These are phyloP conservation scores for Orbilia oligospora DNA, from an alignment of 2,329 filamentous ascomycete genomes.

Conservation along the genomic window DNA sequence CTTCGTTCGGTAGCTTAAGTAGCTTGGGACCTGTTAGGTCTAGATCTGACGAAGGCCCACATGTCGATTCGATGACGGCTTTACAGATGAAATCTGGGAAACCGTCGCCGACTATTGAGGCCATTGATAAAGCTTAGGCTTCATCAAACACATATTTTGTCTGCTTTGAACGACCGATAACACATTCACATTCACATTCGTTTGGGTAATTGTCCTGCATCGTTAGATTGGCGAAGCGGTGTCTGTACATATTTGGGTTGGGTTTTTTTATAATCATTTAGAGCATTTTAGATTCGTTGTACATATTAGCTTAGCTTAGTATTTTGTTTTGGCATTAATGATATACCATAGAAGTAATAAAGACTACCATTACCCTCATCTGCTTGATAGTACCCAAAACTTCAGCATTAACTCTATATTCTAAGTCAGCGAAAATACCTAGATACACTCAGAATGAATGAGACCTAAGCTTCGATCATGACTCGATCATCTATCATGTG, in stretches of 20 bases:
- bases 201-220: constrained; percentile 2
- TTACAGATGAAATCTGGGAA: constrained; percentile 34
- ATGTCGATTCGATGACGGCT: constrained; percentile 39
- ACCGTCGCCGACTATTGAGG: background rate
- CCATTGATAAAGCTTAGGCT: background rate
- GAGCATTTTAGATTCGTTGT: constrained; percentile 9
- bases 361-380: background rate
- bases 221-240: constrained; percentile 15
- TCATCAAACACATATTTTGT: background rate
- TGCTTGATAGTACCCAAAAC: background rate
- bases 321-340: constrained; percentile 14
- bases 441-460: background rate
- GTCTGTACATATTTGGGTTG: background rate
- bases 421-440: background rate
- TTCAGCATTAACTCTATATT: too few relatives aligned
- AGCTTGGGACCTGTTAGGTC: constrained; percentile 36
- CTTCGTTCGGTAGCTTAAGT: constrained; percentile 39
- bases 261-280: background rate
- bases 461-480: background rate
- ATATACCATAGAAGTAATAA: background rate
- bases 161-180: constrained; percentile 3
- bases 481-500: background rate
- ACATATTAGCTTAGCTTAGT: constrained; percentile 28
- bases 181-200: background rate
- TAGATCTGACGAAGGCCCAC: constrained; percentile 12